Base-by-base conservation (phyloP, 1,284 basidiomycete species). In the Austropuccinia psidii region DNA sequence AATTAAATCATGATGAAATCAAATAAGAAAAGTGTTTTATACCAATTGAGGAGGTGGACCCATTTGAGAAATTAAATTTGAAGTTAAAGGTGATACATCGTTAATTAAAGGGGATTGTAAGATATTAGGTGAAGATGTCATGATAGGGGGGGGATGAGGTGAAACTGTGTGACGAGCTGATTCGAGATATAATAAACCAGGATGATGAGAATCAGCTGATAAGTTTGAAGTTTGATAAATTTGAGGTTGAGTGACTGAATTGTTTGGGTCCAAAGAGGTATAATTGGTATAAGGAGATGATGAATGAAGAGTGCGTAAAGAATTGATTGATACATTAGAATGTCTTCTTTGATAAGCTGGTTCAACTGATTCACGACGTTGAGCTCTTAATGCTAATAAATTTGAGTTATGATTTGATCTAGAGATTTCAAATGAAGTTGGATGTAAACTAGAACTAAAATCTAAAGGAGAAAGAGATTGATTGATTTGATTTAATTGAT, bases 351-450 rank as follows among this genome's bases (percentile, higher is more conserved):
- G 55, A 21, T 57, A 58, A 49, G 41, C 24, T 31, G n/a, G 31
- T 35, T 27, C 33, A 35, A 11, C 2, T 35, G 68, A 57, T n/a
- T 70, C 68, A 39, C 68, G 55, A 24, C 57, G 68, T 43, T 33
- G 29, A 13, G 43, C 31, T 19, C 45, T 41, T 35, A 35, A n/a
- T 27, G 35, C 17, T n/a, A 45, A 29, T 24, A 52, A 47, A 50
- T 45, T 19, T 15, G n/a, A 49, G 39, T 24, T 21, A 35, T 70
- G 54, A 15, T n/a, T 43, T 19, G 27, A 35, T 13, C 57, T 27
- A n/a, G 68, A 41, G 41, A 70, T 31, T 21, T 70, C 68, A 21
- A 45, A 70, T 49, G 68, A 2, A 21, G 55, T 70, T 47, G 41
- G 19, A 31, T 33, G 43, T 33, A 70, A 55, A 15, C 31, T 39